Evolutionary conservation across 75 land plant species (phyloP).

Genomic region (Pinus taeda): DNA sequence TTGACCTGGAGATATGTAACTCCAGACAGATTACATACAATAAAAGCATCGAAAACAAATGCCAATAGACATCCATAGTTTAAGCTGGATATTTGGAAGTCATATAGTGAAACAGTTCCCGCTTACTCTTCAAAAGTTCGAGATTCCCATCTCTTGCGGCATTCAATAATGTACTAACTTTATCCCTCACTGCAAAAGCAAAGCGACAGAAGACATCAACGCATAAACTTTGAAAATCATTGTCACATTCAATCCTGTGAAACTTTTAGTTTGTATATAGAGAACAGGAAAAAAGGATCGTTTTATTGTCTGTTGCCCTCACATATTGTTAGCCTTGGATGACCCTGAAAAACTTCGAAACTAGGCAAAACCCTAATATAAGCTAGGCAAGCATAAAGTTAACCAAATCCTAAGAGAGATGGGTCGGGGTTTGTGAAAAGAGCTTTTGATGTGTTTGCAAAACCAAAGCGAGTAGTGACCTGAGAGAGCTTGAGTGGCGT

Average conservation of each 20-base stretch:
- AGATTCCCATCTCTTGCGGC: constrained; percentile 76
- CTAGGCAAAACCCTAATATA: too few relatives aligned
- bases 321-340: neutral
- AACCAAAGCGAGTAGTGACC: neutral
- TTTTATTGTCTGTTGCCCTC: neutral
- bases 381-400: neutral
- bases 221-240: neutral
- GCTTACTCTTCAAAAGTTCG: constrained; percentile 70
- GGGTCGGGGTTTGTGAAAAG: neutral
- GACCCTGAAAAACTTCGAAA: neutral
- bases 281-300: neutral
- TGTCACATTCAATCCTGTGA: neutral
- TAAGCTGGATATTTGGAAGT: too few relatives aligned
- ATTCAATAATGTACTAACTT: constrained; percentile 66
- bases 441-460: neutral
- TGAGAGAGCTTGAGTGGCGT: constrained; percentile 7
- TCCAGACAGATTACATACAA: neutral
- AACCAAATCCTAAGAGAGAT: neutral
- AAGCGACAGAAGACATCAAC: constrained; percentile 5
- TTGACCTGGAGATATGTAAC: neutral
- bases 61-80: neutral
- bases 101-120: neutral
- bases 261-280: neutral
- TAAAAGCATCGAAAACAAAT: neutral
- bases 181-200: constrained; percentile 61